Percentiles rank a stretch among this genome's conserved stretches.
Evolutionary conservation across 1,284 basidiomycete species (phyloP).

Genomic region (Vanrija sp.): DNA sequence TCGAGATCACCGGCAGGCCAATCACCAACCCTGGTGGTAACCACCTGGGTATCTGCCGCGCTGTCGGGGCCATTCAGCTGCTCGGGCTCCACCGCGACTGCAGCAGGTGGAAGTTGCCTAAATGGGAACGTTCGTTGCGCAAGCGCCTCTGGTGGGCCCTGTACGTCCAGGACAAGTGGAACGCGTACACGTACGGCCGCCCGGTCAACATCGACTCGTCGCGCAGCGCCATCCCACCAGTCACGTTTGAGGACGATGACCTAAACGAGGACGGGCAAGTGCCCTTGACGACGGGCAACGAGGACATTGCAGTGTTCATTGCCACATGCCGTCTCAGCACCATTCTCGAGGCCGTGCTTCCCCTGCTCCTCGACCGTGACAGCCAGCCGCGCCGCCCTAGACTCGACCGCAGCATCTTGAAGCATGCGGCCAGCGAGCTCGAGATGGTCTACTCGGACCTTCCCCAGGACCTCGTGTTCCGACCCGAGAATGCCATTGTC

Average conservation of each 20-base stretch:
- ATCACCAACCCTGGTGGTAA: slow-evolving; percentile 23
- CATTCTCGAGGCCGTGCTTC: slow-evolving; percentile 14
- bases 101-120: slow-evolving; percentile 22
- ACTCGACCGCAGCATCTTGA: slow-evolving; percentile 8
- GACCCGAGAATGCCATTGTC: background rate
- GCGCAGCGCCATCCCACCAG: slow-evolving; percentile 4
- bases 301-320: slow-evolving; percentile 14
- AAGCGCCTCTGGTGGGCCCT: slow-evolving; percentile 27
- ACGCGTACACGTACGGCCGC: slow-evolving; percentile 20
- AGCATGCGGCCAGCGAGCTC: slow-evolving; percentile 12
- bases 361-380: slow-evolving; percentile 14
- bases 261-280: background rate
- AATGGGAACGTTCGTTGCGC: slow-evolving; percentile 24
- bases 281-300: background rate
- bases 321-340: slow-evolving; percentile 9
- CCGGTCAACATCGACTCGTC: slow-evolving; percentile 13
- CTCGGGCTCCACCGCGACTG: slow-evolving; percentile 28
- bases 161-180: slow-evolving; percentile 24
- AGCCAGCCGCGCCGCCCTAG: background rate
- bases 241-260: slow-evolving; percentile 16
- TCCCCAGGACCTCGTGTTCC: slow-evolving; percentile 10
- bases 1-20: slow-evolving; percentile 22
- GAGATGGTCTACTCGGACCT: slow-evolving; percentile 15
- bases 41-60: slow-evolving; percentile 18
- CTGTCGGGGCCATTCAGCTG: slow-evolving; percentile 19